Base-by-base conservation (phyloP, 1,284 basidiomycete species). In the Melampsora americana region DNA sequence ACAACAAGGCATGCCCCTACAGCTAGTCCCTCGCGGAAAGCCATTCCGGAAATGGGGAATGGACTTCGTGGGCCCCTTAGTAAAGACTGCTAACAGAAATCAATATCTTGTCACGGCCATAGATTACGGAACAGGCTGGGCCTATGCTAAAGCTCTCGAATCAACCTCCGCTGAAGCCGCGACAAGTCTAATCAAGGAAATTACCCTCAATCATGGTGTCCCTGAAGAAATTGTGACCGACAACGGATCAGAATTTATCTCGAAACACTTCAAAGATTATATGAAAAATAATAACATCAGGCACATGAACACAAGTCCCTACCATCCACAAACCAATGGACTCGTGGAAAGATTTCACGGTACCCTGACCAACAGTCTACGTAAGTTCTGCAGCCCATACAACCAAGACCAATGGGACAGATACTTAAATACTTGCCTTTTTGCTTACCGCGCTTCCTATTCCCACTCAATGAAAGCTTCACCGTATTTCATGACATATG, bases 51-150 rank as follows among this genome's bases (percentile, higher is more conserved):
- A 46, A 14, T 69, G 67, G 67, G 67, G 48, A 9, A 53, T 69
- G 30, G 67, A 69, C 32, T 69, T 69, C 56, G 67, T 69, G 0
- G 67, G 46, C 5, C 67, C 67, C 11, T n/a, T 69, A 28, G 48
- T 48, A 1, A 69, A 39, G 39, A 59, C 67, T 1, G 28, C 12
- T 5, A 32, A 30, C 3, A 48, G 53, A 35, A 69, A 69, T 16
- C 48, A 69, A 59, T 69, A 69, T 35, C 5, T 69, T 0, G 30
- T 69, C 11, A 69, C 67, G 1, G 53, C 67, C 26, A 61, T 70
- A 6, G 68, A 70, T 23, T 70, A 70, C 23, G 68, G 68, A 1
- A 70, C 68, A 16, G 68, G 68, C 5, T 70, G 68, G 50, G 68
- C 68, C 0, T 70, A 70, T 39, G 68, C 68, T 16, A 26, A 59